phyloP scores from a whole-genome alignment of 345 rosid species.

The Hibiscus mutabilis region DNA sequence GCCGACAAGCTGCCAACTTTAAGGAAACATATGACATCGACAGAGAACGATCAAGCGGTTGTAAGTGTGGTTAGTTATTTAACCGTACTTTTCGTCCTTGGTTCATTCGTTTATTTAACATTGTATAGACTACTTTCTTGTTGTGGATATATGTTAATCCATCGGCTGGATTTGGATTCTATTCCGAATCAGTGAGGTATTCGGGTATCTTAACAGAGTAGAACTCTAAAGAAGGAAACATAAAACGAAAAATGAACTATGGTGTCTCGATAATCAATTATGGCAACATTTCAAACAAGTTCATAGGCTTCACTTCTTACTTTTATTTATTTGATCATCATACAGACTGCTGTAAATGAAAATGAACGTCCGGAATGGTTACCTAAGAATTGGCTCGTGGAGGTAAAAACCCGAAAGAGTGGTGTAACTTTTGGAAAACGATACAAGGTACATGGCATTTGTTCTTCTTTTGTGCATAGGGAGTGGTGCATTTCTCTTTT shows the following conservation, averaged over 20 bases:
- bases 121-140: slow-evolving; percentile 17
- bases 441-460: slow-evolving; percentile 29
- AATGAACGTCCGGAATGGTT: slow-evolving; percentile 34
- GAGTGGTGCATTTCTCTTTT: neutral
- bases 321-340: slow-evolving; percentile 4
- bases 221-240: slow-evolving; percentile 11
- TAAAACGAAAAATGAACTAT: slow-evolving; percentile 10
- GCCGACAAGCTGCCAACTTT: neutral
- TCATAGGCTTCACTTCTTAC: neutral
- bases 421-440: slow-evolving; percentile 19
- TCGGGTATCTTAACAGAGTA: slow-evolving; percentile 21
- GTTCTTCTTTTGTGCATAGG: neutral
- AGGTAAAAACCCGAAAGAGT: slow-evolving; percentile 19
- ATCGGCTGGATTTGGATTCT: slow-evolving; percentile 23
- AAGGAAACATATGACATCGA: neutral
- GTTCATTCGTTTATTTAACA: neutral
- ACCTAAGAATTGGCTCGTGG: slow-evolving; percentile 32
- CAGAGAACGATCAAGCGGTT: slow-evolving; percentile 10
- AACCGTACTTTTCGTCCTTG: neutral
- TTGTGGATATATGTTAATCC: slow-evolving; percentile 24
- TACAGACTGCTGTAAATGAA: slow-evolving; percentile 12
- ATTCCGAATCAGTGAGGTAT: slow-evolving; percentile 31
- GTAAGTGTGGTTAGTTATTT: slow-evolving; percentile 17
- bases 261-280: neutral
- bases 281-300: neutral